These are phyloP conservation scores for Pecoramyces ruminantium DNA, from an alignment of 192 early-diverging fungal genomes.

Conservation along the genomic window DNA sequence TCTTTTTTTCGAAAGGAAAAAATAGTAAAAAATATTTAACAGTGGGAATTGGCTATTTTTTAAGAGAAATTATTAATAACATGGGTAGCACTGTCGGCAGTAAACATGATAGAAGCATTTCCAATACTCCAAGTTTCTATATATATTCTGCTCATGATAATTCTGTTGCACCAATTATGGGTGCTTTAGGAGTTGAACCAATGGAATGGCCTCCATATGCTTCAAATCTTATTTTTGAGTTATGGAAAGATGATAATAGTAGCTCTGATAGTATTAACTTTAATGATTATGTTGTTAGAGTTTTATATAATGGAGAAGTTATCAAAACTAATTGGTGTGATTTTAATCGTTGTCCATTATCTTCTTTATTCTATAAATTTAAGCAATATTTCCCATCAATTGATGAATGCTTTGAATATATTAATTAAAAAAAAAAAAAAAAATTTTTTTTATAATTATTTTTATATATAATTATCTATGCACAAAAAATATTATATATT, in stretches of 20 bases:
- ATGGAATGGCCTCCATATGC: constrained; percentile 35
- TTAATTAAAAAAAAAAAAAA: background rate
- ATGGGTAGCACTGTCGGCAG: constrained; percentile 5
- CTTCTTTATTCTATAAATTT: background rate
- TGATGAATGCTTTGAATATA: background rate
- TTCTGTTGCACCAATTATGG: constrained; percentile 21
- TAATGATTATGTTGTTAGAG: constrained; percentile 18
- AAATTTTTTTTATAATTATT: too few relatives aligned
- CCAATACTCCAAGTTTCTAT: constrained; percentile 11
- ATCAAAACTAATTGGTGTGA: background rate
- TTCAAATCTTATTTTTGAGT: constrained; percentile 25
- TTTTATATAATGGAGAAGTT: constrained; percentile 31
- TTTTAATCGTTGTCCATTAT: background rate
- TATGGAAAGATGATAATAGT: constrained; percentile 21
- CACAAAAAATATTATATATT: too few relatives aligned
- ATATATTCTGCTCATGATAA: constrained; percentile 31
- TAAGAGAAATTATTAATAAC: background rate
- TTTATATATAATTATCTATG: too few relatives aligned
- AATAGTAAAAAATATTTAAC: background rate
- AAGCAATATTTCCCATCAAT: background rate
- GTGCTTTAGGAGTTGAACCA: constrained; percentile 12
- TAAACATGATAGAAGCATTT: constrained; percentile 14
- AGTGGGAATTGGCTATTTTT: background rate
- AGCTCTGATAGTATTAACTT: background rate
- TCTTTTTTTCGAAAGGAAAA: background rate